Percentiles rank a stretch among this genome's conserved stretches.
These are phyloP conservation scores for Daldinia eschscholtzii DNA, from an alignment of 2,329 filamentous ascomycete genomes.

Conservation along the genomic window DNA sequence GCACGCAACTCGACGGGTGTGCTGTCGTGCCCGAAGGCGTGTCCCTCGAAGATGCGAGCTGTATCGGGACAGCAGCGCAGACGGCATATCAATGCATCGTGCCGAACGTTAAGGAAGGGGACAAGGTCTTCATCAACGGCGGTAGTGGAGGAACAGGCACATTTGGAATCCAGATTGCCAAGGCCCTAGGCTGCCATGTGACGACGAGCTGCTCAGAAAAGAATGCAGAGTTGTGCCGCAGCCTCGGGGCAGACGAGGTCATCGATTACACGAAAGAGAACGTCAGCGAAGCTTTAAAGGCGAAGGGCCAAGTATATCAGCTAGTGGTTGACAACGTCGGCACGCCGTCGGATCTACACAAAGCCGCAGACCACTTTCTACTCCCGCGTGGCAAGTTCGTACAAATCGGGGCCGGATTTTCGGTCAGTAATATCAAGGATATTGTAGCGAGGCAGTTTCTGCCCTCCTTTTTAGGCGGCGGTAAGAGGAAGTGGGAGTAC, in stretches of 20 bases:
- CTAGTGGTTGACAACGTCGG: constrained; percentile 71
- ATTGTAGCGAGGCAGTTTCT: constrained; percentile 46
- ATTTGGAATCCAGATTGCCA: constrained; percentile 73
- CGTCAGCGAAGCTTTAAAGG: constrained; percentile 60
- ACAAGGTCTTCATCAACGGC: constrained; percentile 73
- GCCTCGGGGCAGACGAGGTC: constrained; percentile 73
- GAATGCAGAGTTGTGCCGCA: constrained; percentile 69
- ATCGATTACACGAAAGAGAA: constrained; percentile 69
- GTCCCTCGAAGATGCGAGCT: constrained; percentile 56
- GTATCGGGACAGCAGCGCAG: constrained; percentile 59
- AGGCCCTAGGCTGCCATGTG: constrained; percentile 69
- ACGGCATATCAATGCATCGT: constrained; percentile 64
- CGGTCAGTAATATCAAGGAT: constrained; percentile 35
- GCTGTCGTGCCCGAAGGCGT: constrained; percentile 60
- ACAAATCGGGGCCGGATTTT: constrained; percentile 61
- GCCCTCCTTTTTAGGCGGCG: constrained; percentile 56
- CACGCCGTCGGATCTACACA: constrained; percentile 64
- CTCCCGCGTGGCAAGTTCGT: constrained; percentile 63
- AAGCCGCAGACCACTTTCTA: constrained; percentile 64
- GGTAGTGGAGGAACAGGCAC: constrained; percentile 72
- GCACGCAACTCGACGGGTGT: constrained; percentile 49
- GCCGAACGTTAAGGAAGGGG: constrained; percentile 60
- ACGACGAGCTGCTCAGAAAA: constrained; percentile 68
- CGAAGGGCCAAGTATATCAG: constrained; percentile 63
- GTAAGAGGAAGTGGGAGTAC: constrained; percentile 58